A percentile compares a stretch with the other conserved stretches of the same genome.
Conservation (phyloP, 805 yeast genomes). For the Nakazawaea ambrosiae region DNA sequence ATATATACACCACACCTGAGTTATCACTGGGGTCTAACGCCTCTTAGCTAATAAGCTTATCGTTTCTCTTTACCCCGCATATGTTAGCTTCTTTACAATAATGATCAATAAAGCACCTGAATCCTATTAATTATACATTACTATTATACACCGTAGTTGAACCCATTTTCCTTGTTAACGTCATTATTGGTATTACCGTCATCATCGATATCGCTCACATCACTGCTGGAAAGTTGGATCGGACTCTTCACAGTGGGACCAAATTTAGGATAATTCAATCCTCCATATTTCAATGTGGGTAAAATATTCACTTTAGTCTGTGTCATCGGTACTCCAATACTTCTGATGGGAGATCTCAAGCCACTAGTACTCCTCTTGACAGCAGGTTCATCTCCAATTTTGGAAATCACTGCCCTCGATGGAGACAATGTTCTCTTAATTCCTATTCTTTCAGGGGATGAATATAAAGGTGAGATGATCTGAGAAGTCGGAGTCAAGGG, state of each 20-base stretch:
- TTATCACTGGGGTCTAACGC: not conserved
- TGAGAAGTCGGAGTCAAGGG: slow-evolving; percentile 8
- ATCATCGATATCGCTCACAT: slow-evolving; percentile 3
- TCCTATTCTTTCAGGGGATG: not conserved
- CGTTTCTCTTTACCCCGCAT: too few relatives aligned
- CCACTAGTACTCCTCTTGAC: not conserved
- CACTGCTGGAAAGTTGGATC: slow-evolving; percentile 7
- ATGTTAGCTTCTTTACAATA: too few relatives aligned
- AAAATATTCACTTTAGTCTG: slow-evolving; percentile 4
- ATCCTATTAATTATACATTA: too few relatives aligned
- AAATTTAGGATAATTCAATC: slow-evolving; percentile 14
- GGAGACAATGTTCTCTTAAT: slow-evolving; percentile 8
- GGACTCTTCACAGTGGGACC: slow-evolving; percentile 1
- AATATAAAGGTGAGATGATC: slow-evolving; percentile 1
- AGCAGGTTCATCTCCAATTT: slow-evolving; percentile 4
- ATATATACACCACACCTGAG: too few relatives aligned
- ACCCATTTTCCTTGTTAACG: too few relatives aligned
- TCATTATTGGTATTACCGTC: slow-evolving; percentile 2
- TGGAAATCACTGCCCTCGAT: slow-evolving; percentile 3
- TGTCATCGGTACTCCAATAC: slow-evolving; percentile 3
- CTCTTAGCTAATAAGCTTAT: too few relatives aligned
- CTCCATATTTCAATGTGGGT: slow-evolving; percentile 6
- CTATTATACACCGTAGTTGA: too few relatives aligned
- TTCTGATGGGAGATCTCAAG: slow-evolving; percentile 7
- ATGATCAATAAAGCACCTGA: too few relatives aligned